Evolutionary conservation across 495 filamentous ascomycete genomes (phyloP), one percentile per base, ranked within the genome.

Genomic region (Friedmanniomyces endolithicus): DNA sequence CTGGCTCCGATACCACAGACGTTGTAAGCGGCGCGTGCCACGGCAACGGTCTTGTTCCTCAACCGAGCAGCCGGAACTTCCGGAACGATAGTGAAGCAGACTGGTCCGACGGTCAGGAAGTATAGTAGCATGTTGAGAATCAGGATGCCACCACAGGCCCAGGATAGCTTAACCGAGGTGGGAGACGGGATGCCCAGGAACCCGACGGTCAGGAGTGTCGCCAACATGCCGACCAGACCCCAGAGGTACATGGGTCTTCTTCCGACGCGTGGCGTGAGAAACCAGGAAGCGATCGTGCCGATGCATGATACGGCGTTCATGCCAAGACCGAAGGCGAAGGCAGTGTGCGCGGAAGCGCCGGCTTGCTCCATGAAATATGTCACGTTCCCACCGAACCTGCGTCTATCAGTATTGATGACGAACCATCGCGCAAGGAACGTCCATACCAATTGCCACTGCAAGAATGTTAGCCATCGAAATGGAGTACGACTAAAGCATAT

Each of bases 21-120:
- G 65, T 85, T 87, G 72, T 87, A 88, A 34, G 85, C 68, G 50
- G 81, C 78, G 43, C 85, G 79, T 2, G 81, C 81, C 0, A 86
- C 73, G 2, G 81, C 81, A 40, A 85, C 81, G 1, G 86, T 88
- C 72, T 89, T 88, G 65, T 84, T 83, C 50, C 86, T 83, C 7
- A 90, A 73, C 1, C 86, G 76, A 27, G 82, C 76, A 2, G 86
- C 83, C 8, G 85, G 85, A 8, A 88, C 65, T 62, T 89, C 86
- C 3, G 82, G 77, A 11, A 88, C 85, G 19, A 90, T 74, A 0
- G 84, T 86, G 65, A 86, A 56, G 45, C 27, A 35, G 11, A 88
- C 85, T 0, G 85, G 86, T 1, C 86, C 86, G 37, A 89, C 83
- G 0, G 84, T 82, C 19, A 83, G 68, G 58, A 87, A 80, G 67